Percentiles rank a stretch among this genome's conserved stretches.
These are phyloP conservation scores for Dentipellis fragilis DNA, from an alignment of 768 basidiomycete genomes.

Conservation along the genomic window DNA sequence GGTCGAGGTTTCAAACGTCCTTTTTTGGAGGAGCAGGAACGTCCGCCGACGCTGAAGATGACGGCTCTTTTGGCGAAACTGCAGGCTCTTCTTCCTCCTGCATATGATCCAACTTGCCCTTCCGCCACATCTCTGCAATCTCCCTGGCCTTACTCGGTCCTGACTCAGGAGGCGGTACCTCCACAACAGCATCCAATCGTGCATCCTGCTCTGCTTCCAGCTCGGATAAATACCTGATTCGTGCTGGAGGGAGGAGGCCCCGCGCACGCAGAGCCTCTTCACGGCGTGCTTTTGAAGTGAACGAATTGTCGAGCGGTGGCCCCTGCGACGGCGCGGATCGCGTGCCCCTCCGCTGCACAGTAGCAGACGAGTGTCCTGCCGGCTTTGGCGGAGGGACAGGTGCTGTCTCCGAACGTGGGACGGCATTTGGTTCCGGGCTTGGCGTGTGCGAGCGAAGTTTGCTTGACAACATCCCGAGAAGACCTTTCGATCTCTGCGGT, in stretches of 20 bases:
- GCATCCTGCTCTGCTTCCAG: constrained; percentile 10
- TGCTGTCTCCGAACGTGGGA: neutral
- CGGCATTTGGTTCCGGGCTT: neutral
- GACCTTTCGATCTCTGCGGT: neutral
- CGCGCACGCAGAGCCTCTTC: constrained; percentile 10
- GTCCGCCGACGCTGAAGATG: no score
- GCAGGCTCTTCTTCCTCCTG: neutral
- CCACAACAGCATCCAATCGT: neutral
- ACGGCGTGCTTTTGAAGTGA: constrained; percentile 7
- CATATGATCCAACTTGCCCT: neutral
- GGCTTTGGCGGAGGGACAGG: neutral
- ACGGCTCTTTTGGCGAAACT: neutral
- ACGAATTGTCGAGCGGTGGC: constrained; percentile 1
- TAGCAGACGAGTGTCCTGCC: no score
- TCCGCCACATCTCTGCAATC: constrained; percentile 7
- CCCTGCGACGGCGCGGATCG: neutral
- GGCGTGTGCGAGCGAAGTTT: constrained; percentile 4
- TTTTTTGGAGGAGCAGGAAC: no score
- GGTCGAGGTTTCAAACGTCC: no score
- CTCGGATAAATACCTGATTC: constrained; percentile 4
- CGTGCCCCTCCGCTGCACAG: no score
- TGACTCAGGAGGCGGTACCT: neutral
- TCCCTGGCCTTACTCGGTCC: constrained; percentile 5
- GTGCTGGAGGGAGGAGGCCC: constrained; percentile 9
- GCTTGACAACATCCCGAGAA: constrained; percentile 1